These are phyloP conservation scores for Chytridiales sp. DNA, from an alignment of 371 early-diverging fungal species.

Conservation along the genomic window DNA sequence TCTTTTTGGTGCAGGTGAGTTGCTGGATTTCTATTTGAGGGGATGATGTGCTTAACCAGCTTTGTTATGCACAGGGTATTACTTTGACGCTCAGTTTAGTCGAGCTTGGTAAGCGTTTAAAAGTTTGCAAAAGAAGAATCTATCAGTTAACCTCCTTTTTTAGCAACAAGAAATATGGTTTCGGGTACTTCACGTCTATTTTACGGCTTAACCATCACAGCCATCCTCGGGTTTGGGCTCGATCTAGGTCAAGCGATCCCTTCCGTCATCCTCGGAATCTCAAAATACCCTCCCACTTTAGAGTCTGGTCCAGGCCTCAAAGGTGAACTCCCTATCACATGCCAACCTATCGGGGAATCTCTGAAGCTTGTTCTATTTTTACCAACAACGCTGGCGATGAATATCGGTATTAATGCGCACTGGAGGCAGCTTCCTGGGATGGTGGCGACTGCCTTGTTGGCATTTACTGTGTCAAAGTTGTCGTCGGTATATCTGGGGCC, in stretches of 20 bases:
- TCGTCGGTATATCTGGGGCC: neutral
- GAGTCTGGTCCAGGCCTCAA: conserved; percentile 1
- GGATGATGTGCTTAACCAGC: too few species aligned
- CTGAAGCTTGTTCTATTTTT: conserved; percentile 17
- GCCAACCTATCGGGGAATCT: neutral
- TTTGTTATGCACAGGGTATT: conserved; percentile 73
- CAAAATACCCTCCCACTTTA: conserved; percentile 19
- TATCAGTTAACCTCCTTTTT: too few species aligned
- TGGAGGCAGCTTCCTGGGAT: conserved; percentile 18
- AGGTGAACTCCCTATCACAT: neutral
- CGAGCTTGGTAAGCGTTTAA: too few species aligned
- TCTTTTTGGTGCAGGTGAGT: too few species aligned
- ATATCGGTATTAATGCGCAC: conserved; percentile 20
- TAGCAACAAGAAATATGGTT: conserved; percentile 69
- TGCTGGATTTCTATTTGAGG: too few species aligned
- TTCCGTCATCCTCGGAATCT: conserved; percentile 6
- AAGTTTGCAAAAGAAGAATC: too few species aligned
- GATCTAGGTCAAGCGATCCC: conserved; percentile 60
- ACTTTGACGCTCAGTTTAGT: conserved; percentile 66
- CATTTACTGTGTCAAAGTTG: conserved; percentile 3
- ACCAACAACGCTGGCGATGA: conserved; percentile 13
- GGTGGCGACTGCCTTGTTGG: conserved; percentile 14
- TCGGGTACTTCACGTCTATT: conserved; percentile 73
- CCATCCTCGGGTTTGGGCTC: conserved; percentile 74
- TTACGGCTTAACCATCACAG: conserved; percentile 67